phyloP scores from a whole-genome alignment of 768 basidiomycete genomes.

The Chalciporus piperatus region DNA sequence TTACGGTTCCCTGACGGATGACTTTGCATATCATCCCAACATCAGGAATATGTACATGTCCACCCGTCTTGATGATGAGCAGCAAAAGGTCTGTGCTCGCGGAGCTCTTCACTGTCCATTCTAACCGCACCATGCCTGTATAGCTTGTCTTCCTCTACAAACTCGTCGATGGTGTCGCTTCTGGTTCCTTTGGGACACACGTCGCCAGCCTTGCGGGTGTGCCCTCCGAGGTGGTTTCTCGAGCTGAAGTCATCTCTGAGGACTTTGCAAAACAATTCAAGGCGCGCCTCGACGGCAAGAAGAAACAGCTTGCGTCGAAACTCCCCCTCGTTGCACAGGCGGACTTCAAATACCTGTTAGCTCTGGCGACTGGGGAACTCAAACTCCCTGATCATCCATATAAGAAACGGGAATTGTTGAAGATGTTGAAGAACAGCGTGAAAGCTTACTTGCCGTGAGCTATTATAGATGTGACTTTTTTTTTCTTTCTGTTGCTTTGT shows the following conservation, averaged over 20 bases:
- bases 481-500: not conserved
- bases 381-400: conserved; percentile 53
- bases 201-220: conserved; percentile 96
- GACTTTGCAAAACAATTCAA: conserved; percentile 89
- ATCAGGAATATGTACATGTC: conserved; percentile 96
- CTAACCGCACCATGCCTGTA: not conserved
- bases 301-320: conserved; percentile 46
- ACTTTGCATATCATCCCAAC: conserved; percentile 89
- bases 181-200: conserved; percentile 89
- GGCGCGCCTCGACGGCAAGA: conserved; percentile 65
- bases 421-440: conserved; percentile 47
- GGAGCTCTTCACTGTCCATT: not conserved
- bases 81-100: conserved; percentile 61
- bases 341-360: conserved; percentile 81
- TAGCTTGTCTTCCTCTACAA: conserved; percentile 95
- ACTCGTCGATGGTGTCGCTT: conserved; percentile 82
- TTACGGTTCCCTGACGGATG: conserved; percentile 93
- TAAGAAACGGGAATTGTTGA: conserved; percentile 51
- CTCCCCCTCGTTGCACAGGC: conserved; percentile 84
- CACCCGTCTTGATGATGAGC: conserved; percentile 89
- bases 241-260: conserved; percentile 84
- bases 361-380: conserved; percentile 52
- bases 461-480: not conserved
- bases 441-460: conserved; percentile 24
- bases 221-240: conserved; percentile 75